Percentiles rank a stretch among this genome's conserved stretches.
Evolutionary conservation across 805 yeast species (phyloP).

Genomic region (Wickerhamomyces alni): DNA sequence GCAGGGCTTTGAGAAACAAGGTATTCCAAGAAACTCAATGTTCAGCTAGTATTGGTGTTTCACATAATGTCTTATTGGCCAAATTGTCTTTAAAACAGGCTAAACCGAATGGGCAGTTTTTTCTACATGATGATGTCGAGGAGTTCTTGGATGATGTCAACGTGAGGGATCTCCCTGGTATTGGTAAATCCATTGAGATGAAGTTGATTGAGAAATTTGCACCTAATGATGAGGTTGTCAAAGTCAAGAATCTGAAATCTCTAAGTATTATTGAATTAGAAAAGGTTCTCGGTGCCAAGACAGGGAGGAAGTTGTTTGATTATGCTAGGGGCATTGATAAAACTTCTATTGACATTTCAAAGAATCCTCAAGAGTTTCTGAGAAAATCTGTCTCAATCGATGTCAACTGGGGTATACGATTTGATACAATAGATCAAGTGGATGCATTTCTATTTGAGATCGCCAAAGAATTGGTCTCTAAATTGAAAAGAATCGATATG

Average conservation of each 20-base stretch:
- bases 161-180: constrained; percentile 51
- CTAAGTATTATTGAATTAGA: constrained; percentile 32
- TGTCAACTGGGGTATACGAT: constrained; percentile 86
- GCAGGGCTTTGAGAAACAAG: constrained; percentile 25
- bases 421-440: constrained; percentile 52
- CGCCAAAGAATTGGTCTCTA: constrained; percentile 49
- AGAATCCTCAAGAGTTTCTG: constrained; percentile 42
- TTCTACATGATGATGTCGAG: constrained; percentile 33
- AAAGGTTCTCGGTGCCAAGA: constrained; percentile 57
- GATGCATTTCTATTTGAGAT: constrained; percentile 56
- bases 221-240: constrained; percentile 13
- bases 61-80: constrained; percentile 68
- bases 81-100: constrained; percentile 67
- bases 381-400: constrained; percentile 83
- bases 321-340: constrained; percentile 65
- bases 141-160: constrained; percentile 21
- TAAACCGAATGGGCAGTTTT: constrained; percentile 68
- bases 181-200: constrained; percentile 45
- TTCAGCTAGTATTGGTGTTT: constrained; percentile 75
- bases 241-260: constrained; percentile 33
- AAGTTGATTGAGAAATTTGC: constrained; percentile 36
- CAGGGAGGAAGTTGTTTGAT: constrained; percentile 57
- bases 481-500: constrained; percentile 43
- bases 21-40: constrained; percentile 47
- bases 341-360: constrained; percentile 48